phyloP scores from a whole-genome alignment of 1,284 basidiomycete genomes.

The Trichosporon ovoides region DNA sequence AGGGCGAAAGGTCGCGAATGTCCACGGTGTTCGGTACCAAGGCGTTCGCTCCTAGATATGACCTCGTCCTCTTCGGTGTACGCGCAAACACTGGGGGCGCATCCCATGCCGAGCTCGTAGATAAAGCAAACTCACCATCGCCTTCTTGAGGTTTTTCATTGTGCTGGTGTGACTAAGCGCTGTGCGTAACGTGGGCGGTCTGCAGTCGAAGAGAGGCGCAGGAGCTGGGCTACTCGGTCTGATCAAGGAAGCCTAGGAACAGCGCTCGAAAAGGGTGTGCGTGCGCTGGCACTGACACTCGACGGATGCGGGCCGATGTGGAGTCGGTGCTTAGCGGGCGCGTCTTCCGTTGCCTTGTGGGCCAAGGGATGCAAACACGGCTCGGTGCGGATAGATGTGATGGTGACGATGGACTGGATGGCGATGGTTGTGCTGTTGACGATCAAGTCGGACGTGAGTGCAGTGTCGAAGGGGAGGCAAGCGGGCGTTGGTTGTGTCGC shows the following conservation, averaged over 20 bases:
- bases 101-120: neutral
- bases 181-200: neutral
- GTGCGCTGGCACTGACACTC: slow-evolving; percentile 5
- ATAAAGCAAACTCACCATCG: slow-evolving; percentile 57
- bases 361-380: neutral
- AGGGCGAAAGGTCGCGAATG: neutral
- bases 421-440: neutral
- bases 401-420: neutral
- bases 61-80: neutral
- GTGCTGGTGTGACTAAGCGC: slow-evolving; percentile 15
- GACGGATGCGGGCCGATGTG: neutral
- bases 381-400: neutral
- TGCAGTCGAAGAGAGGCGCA: neutral
- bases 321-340: neutral
- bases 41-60: neutral
- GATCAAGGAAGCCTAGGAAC: neutral
- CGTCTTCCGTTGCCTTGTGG: neutral
- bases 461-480: neutral
- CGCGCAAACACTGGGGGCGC: slow-evolving; percentile 3
- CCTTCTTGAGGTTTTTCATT: slow-evolving; percentile 89
- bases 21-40: neutral
- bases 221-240: neutral
- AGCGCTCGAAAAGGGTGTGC: slow-evolving; percentile 1
- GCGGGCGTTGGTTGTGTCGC: neutral
- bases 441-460: neutral